Evolutionary conservation across 495 filamentous ascomycete species (phyloP).

Genomic region (Neurospora sp.): DNA sequence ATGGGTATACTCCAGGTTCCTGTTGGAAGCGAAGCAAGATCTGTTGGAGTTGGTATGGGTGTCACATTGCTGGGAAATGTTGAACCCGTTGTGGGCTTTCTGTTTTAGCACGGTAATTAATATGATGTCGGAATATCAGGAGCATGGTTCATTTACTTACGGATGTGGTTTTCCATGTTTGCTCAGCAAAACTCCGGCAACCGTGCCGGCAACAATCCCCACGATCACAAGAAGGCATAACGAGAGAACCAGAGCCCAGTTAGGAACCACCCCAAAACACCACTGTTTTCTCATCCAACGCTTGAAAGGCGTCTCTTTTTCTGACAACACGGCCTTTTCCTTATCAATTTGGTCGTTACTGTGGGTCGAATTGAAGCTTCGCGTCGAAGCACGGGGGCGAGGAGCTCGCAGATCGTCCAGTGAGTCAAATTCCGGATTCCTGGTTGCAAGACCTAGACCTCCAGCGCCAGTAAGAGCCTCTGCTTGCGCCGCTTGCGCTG

Average conservation of each 20-base stretch:
- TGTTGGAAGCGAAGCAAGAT: slow-evolving; percentile 49
- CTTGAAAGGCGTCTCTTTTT: slow-evolving; percentile 37
- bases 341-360: slow-evolving; percentile 35
- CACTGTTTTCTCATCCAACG: slow-evolving; percentile 48
- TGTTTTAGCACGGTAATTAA: not conserved
- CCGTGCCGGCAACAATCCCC: slow-evolving; percentile 52
- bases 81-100: not conserved
- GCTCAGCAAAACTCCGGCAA: slow-evolving; percentile 29
- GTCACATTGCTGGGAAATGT: slow-evolving; percentile 35
- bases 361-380: slow-evolving; percentile 37
- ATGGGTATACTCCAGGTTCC: slow-evolving; percentile 56
- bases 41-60: slow-evolving; percentile 46
- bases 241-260: slow-evolving; percentile 56
- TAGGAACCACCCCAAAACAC: slow-evolving; percentile 53
- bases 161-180: slow-evolving; percentile 16
- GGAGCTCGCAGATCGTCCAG: slow-evolving; percentile 42
- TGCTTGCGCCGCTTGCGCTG: not conserved
- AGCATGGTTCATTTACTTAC: slow-evolving; percentile 8
- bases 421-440: slow-evolving; percentile 46
- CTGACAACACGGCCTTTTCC: slow-evolving; percentile 20
- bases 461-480: slow-evolving; percentile 34
- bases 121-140: not conserved
- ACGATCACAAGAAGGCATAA: slow-evolving; percentile 45
- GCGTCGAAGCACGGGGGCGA: slow-evolving; percentile 39
- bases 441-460: slow-evolving; percentile 42